Evolutionary conservation across 2,329 filamentous ascomycete species (phyloP), one percentile per base, ranked within the genome.

Genomic region (Fusarium domesticum): DNA sequence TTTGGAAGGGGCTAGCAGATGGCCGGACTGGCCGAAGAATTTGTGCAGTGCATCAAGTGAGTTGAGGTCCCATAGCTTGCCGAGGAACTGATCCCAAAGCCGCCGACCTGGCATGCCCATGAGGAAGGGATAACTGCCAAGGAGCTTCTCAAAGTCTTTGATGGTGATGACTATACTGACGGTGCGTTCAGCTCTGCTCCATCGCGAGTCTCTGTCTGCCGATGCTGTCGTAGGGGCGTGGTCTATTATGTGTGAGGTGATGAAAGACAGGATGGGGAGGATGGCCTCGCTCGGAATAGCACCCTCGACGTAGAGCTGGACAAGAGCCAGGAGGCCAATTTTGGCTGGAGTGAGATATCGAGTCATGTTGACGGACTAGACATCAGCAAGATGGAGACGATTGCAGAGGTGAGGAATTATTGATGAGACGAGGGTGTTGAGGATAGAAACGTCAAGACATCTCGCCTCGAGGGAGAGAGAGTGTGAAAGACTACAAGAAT

Each of bases 301-400:
- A 17, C 82, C 83, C 53, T 87, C 83, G 30, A 81, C 81, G 67
- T 98, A 97, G 42, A 96, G 76, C 58, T 89, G 81, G 40, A 93
- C 78, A 41, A 98, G 78, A 42, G 83, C 81, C 43, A 97, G 77
- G 18, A 96, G 76, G 60, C 86, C 85, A 55, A 97, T 80, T 64
- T 93, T 95, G 56, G 89, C 84, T 11, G 92, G 88, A n/a, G 88
- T 95, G 35, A 97, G 77, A 66, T 86, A 95, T 45, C 87, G 85
- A 58, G 85, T 79, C 85, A 92, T 95, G 40, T 12, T 49, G 37
- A 18, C 15, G 11, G 18, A 18, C 16, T n/a, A 28, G 23, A 28
- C 25, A 42, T 31, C n/a, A n/a, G 17, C 6, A 47, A 32, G 19
- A 18, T 16, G 25, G 10, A 3, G 18, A 10, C n/a, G 31, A 38